phyloP scores from a whole-genome alignment of 2,329 filamentous ascomycete genomes.

The Beauveria australis region DNA sequence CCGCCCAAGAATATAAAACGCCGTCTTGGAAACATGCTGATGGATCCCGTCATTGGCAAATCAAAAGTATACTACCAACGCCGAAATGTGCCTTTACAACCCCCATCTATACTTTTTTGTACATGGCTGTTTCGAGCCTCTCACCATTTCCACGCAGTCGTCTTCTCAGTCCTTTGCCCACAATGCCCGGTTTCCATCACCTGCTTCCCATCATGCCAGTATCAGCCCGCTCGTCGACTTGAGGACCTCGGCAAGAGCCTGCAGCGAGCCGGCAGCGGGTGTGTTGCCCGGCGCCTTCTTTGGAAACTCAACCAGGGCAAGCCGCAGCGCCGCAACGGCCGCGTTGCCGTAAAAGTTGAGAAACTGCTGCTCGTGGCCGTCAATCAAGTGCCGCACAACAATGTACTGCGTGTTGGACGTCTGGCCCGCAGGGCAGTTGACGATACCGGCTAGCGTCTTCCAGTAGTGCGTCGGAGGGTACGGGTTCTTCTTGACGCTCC shows the following conservation, averaged over 20 bases:
- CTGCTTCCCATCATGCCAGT: constrained; percentile 23
- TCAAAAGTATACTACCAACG: neutral
- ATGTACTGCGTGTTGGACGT: constrained; percentile 67
- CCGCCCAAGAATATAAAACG: neutral
- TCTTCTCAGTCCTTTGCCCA: neutral
- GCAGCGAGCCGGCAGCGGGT: constrained; percentile 41
- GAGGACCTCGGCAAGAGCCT: constrained; percentile 46
- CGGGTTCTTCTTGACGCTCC: constrained; percentile 59
- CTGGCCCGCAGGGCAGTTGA: constrained; percentile 62
- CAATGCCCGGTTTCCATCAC: neutral
- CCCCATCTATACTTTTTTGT: neutral
- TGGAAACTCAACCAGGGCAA: constrained; percentile 69
- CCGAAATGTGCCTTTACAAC: neutral
- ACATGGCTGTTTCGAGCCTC: neutral
- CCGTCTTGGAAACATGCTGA: neutral
- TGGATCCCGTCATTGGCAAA: neutral
- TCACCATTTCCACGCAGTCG: neutral
- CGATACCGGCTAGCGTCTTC: constrained; percentile 64
- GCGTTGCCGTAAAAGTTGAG: constrained; percentile 73
- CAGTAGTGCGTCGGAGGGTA: constrained; percentile 79
- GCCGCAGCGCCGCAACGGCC: constrained; percentile 60
- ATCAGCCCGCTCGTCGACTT: constrained; percentile 41
- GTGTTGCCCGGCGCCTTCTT: constrained; percentile 39
- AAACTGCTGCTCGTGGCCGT: constrained; percentile 66
- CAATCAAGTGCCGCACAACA: constrained; percentile 63